Evolutionary conservation across 768 basidiomycete species (phyloP).

Genomic region (Amanita brunnescens): DNA sequence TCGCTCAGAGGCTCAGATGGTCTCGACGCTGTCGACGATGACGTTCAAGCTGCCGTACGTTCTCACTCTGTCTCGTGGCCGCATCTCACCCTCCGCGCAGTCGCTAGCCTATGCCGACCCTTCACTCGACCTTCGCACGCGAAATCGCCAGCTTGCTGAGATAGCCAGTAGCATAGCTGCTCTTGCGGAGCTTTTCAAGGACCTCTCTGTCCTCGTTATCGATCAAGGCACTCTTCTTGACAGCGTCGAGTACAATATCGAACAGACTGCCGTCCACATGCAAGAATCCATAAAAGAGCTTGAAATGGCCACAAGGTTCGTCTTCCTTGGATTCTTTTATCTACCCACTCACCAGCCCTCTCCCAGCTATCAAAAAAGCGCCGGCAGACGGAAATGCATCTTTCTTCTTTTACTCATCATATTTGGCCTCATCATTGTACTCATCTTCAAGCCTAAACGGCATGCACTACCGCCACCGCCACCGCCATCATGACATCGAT

Average conservation of each 20-base stretch:
- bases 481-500: slow-evolving; percentile 14
- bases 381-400: slow-evolving; percentile 89
- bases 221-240: slow-evolving; percentile 97
- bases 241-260: slow-evolving; percentile 96
- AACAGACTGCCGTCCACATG: slow-evolving; percentile 78
- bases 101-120: slow-evolving; percentile 32
- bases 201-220: slow-evolving; percentile 86
- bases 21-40: slow-evolving; percentile 82
- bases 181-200: slow-evolving; percentile 94
- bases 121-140: slow-evolving; percentile 32
- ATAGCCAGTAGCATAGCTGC: slow-evolving; percentile 89
- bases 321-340: slow-evolving; percentile 6
- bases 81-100: slow-evolving; percentile 24
- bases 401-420: slow-evolving; percentile 87
- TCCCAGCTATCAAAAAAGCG: slow-evolving; percentile 84
- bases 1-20: slow-evolving; percentile 77
- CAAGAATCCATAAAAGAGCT: slow-evolving; percentile 82
- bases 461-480: slow-evolving; percentile 27
- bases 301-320: slow-evolving; percentile 67
- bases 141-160: slow-evolving; percentile 69
- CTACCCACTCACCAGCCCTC: slow-evolving; percentile 7
- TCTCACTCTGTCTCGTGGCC: slow-evolving; percentile 6
- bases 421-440: slow-evolving; percentile 74
- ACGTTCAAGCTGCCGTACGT: slow-evolving; percentile 79
- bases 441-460: slow-evolving; percentile 87